phyloP scores from a whole-genome alignment of 345 rosid species.

The Jatropha curcas region DNA sequence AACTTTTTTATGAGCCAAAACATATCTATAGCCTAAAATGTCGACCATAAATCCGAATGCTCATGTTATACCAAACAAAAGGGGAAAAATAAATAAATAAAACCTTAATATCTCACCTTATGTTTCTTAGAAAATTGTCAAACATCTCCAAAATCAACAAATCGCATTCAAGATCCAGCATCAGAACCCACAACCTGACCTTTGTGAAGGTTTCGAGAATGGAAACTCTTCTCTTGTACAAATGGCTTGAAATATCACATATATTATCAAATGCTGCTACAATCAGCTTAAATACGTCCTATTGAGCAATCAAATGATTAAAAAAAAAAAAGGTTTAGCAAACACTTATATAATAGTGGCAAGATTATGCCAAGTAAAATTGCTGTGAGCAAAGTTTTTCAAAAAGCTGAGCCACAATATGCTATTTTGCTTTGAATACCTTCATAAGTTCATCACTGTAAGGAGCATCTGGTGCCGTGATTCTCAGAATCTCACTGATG shows the following conservation, averaged over 20 bases:
- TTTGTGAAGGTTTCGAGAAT: conserved; percentile 14
- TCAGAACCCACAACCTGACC: conserved; percentile 10
- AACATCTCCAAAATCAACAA: conserved; percentile 23
- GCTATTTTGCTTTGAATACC: conserved; percentile 34
- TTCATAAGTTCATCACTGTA: conserved; percentile 59
- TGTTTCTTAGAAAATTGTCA: conserved; percentile 11
- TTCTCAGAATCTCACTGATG: conserved; percentile 61
- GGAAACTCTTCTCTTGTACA: conserved; percentile 8
- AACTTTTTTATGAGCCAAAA: no score
- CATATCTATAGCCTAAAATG: neutral
- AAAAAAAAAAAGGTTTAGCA: neutral
- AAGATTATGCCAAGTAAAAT: neutral
- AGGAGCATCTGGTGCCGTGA: conserved; percentile 72
- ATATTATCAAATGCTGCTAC: conserved; percentile 48
- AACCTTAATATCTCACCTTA: conserved; percentile 10
- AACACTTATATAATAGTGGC: neutral
- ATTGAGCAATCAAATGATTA: neutral
- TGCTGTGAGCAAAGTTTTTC: neutral
- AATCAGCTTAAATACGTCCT: conserved; percentile 58
- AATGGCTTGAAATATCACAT: conserved; percentile 10
- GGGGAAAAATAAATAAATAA: neutral
- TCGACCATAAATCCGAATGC: neutral
- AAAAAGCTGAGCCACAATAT: neutral
- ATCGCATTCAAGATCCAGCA: conserved; percentile 25
- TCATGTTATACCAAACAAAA: no score